Base-by-base conservation (phyloP, 2,329 filamentous ascomycete species). In the Furcasterigmium furcatum region DNA sequence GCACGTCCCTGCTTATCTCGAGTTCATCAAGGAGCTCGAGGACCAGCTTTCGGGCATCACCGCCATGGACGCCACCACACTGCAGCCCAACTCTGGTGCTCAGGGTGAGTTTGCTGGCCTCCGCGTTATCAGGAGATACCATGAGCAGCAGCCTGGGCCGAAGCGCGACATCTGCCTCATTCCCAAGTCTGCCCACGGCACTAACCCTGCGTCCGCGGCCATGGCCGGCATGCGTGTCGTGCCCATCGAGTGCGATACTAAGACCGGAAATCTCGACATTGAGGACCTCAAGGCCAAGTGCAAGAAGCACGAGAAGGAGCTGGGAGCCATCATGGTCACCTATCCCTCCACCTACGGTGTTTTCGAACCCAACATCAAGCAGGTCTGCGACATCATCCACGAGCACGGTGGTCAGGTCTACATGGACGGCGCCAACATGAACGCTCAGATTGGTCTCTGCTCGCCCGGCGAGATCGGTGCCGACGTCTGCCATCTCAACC, bases 381-480 rank as follows among this genome's bases (percentile, higher is more conserved):
- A 87, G 61, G 91, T 85, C 14, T 96, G 91, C 67, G 74, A 90
- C 45, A 73, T 95, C 24, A 90, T 97, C 16, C 92, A 97, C 70
- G 68, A 87, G 52, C 74, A 95, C 61, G 92, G 92, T 43, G 92
- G 92, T 9, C 89, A 95, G 62, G 92, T 97, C 14, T 97, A 96
- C 74, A 96, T 97, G 92, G 92, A 97, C 63, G 92, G 92, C 40
- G 92, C 92, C 54, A 97, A 97, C 73, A 94, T 96, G 90, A 97
- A 96, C 62, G 92, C 92, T 16, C 92, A 97, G 68, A 96, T 97
- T 52, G 92, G 92, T 12, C 79, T 97, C 10, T 96, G 90, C 73
- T 95, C 90, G 1, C 92, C 92, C 2, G 92, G 92, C 32, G 91
- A 95, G 65, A 95, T 97, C 55, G 92, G 92, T 18, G 92, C 92